These are phyloP conservation scores for Fomitiporia mediterranea DNA, from an alignment of 1,284 basidiomycete species.

Conservation along the genomic window DNA sequence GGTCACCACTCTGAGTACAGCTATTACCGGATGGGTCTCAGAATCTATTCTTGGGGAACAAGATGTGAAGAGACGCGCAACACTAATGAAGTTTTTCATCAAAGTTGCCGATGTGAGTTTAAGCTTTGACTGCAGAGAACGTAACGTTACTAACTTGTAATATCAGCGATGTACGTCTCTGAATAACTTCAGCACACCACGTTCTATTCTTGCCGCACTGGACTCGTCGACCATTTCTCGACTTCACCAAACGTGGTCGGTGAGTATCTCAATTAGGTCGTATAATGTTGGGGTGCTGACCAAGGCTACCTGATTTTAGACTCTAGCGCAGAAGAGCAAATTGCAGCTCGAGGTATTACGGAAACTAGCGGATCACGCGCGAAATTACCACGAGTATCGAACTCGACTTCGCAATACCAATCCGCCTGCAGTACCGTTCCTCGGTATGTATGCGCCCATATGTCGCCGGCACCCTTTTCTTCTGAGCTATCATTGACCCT, in stretches of 20 bases:
- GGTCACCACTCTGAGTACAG: slow-evolving; percentile 85
- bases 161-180: slow-evolving; percentile 75
- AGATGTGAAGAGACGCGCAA: slow-evolving; percentile 84
- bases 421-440: slow-evolving; percentile 88
- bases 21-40: slow-evolving; percentile 93
- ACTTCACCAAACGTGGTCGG: slow-evolving; percentile 87
- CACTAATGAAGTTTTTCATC: slow-evolving; percentile 92
- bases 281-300: slow-evolving; percentile 21
- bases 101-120: slow-evolving; percentile 88
- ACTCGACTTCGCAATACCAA: slow-evolving; percentile 74
- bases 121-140: slow-evolving; percentile 15
- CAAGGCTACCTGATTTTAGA: slow-evolving; percentile 42
- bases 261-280: slow-evolving; percentile 36
- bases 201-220: slow-evolving; percentile 90
- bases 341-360: slow-evolving; percentile 76
- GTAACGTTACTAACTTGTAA: slow-evolving; percentile 25
- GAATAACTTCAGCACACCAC: slow-evolving; percentile 90
- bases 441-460: slow-evolving; percentile 52
- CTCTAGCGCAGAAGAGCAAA: slow-evolving; percentile 82
- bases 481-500: neutral
- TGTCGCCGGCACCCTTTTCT: neutral
- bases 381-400: slow-evolving; percentile 93
- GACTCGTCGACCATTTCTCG: slow-evolving; percentile 93
- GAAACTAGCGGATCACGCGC: slow-evolving; percentile 81
- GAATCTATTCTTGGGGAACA: slow-evolving; percentile 88